phyloP scores from a whole-genome alignment of 192 early-diverging fungal species.

The Umbelopsis sp. region DNA sequence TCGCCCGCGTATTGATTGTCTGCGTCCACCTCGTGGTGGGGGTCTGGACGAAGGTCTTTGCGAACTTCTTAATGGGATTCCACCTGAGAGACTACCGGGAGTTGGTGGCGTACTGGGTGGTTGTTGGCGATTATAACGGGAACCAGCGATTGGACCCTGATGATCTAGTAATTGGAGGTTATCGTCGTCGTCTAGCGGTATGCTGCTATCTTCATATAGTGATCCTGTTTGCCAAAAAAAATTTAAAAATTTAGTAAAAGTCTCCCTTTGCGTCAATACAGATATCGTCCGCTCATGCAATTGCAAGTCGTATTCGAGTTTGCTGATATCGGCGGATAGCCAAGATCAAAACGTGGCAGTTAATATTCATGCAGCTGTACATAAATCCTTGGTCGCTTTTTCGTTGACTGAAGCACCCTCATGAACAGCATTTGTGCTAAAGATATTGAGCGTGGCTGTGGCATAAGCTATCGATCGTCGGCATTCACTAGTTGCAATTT shows the following conservation, averaged over 20 bases:
- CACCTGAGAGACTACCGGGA: background rate
- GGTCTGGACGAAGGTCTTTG: constrained; percentile 1
- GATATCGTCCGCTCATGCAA: too few relatives aligned
- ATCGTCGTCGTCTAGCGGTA: constrained; percentile 31
- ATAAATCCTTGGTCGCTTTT: too few relatives aligned
- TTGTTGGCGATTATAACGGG: constrained; percentile 6
- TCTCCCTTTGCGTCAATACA: too few relatives aligned
- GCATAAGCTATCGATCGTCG: background rate
- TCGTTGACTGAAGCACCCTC: too few relatives aligned
- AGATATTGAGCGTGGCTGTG: background rate
- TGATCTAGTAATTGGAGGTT: constrained; percentile 24
- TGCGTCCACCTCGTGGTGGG: background rate
- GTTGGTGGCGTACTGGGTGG: background rate
- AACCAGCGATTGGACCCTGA: constrained; percentile 24
- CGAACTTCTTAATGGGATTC: background rate
- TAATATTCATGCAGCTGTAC: too few relatives aligned
- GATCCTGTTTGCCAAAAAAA: background rate
- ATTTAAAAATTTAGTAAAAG: background rate
- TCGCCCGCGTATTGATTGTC: background rate
- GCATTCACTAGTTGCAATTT: background rate
- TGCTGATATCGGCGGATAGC: too few relatives aligned
- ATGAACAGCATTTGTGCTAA: background rate
- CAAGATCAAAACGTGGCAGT: too few relatives aligned
- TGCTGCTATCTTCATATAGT: constrained; percentile 27
- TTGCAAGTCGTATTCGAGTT: too few relatives aligned